Evolutionary conservation across 805 yeast species (phyloP).

Genomic region (Blastobotrys americana): DNA sequence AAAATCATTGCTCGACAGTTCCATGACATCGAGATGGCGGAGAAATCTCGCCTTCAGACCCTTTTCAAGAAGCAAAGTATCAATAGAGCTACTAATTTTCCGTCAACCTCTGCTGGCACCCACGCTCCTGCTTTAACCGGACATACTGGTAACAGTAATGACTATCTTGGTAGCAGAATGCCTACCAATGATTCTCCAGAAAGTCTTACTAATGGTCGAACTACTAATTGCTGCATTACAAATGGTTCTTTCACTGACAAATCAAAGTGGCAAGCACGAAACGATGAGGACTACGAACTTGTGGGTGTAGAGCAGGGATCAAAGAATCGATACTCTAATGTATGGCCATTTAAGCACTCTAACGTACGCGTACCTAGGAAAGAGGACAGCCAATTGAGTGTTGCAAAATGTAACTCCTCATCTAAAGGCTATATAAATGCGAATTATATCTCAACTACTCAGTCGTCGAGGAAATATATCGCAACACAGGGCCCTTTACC

Average conservation of each 20-base stretch:
- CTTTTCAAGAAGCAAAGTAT: slow-evolving; percentile 25
- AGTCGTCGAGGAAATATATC: slow-evolving; percentile 46
- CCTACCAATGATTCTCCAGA: too few relatives aligned
- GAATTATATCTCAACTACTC: slow-evolving; percentile 46
- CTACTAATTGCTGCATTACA: neutral
- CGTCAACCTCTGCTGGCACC: neutral
- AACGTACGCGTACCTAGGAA: slow-evolving; percentile 43
- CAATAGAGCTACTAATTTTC: neutral
- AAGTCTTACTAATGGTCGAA: neutral
- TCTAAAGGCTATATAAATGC: slow-evolving; percentile 76
- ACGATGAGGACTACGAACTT: slow-evolving; percentile 41
- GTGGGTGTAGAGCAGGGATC: slow-evolving; percentile 75
- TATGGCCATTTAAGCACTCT: slow-evolving; percentile 79
- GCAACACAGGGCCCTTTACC: slow-evolving; percentile 92
- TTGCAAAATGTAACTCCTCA: slow-evolving; percentile 3
- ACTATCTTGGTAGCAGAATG: neutral
- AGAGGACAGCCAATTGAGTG: slow-evolving; percentile 3
- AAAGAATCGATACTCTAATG: slow-evolving; percentile 83
- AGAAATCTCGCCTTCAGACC: slow-evolving; percentile 55
- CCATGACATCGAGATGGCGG: slow-evolving; percentile 58
- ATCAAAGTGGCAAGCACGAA: slow-evolving; percentile 7
- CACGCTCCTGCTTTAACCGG: too few relatives aligned
- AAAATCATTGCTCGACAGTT: slow-evolving; percentile 46
- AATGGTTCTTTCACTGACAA: neutral
- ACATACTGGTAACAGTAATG: neutral